These are phyloP conservation scores for Colletotrichum incanum DNA, from an alignment of 2,329 filamentous ascomycete genomes.

Conservation along the genomic window DNA sequence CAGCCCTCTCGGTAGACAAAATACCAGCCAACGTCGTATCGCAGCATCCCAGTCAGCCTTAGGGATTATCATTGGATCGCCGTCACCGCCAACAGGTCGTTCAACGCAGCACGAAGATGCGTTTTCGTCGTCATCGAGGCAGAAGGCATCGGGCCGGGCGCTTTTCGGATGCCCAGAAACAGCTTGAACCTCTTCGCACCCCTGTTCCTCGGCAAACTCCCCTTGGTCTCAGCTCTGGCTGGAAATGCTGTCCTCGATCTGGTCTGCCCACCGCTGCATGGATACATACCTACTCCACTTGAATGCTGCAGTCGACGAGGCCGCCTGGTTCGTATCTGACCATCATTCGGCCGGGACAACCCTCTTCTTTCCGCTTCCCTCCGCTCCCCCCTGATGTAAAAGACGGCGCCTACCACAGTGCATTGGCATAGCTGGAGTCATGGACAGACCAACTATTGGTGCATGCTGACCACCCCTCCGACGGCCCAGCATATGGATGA, in stretches of 20 bases:
- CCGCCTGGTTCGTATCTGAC: conserved; percentile 1
- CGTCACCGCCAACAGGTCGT: conserved; percentile 1
- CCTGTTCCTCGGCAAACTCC: not conserved
- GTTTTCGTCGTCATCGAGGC: not conserved
- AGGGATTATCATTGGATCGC: not conserved
- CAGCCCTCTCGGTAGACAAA: conserved; percentile 3
- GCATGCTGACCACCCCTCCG: conserved; percentile 14
- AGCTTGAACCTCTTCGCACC: too few species aligned
- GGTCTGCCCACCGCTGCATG: not conserved
- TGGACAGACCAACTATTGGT: not conserved
- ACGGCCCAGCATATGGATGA: not conserved
- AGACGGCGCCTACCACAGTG: not conserved
- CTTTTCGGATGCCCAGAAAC: not conserved
- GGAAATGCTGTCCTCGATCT: conserved; percentile 10
- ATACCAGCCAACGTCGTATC: not conserved
- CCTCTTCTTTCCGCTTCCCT: not conserved
- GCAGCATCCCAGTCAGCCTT: conserved; percentile 19
- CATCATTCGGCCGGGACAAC: not conserved
- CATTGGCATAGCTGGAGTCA: not conserved
- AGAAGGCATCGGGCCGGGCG: not conserved
- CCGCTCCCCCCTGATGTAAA: not conserved
- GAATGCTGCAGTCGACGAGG: not conserved
- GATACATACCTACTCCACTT: not conserved
- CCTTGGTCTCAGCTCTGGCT: conserved; percentile 22
- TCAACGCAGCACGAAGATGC: not conserved